Percentiles rank a stretch among this genome's conserved stretches.
Evolutionary conservation across 345 rosid species (phyloP).

Genomic region (Turritis glabra): DNA sequence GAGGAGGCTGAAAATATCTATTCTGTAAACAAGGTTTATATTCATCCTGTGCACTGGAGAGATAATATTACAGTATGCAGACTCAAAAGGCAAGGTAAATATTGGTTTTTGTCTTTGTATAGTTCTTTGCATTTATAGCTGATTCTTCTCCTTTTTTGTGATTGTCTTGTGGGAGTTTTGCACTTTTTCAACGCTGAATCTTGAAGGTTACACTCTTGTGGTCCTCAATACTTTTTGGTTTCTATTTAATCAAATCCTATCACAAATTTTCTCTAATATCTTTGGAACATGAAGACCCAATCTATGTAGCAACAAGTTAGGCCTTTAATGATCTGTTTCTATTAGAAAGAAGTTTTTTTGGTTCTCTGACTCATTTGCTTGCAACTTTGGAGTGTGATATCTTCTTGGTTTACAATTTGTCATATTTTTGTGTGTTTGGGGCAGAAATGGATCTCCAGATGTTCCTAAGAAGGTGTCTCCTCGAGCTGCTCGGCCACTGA

Average conservation of each 20-base stretch:
- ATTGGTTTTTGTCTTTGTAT: conserved; percentile 27
- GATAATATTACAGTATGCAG: conserved; percentile 64
- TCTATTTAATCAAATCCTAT: not conserved
- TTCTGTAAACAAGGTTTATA: conserved; percentile 37
- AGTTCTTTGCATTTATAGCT: conserved; percentile 33
- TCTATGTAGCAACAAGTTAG: not conserved
- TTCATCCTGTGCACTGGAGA: conserved; percentile 22
- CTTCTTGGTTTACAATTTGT: conserved; percentile 11
- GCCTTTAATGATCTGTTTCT: not conserved
- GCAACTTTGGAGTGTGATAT: conserved; percentile 12
- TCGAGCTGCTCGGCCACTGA: conserved; percentile 74
- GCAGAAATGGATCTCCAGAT: conserved; percentile 63
- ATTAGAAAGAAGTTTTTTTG: not conserved
- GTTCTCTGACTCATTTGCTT: conserved; percentile 20
- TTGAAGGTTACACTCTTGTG: conserved; percentile 33
- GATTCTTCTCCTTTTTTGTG: conserved; percentile 33
- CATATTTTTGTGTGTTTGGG: conserved; percentile 27
- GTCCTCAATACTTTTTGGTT: conserved; percentile 12
- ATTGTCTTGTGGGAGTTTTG: conserved; percentile 18
- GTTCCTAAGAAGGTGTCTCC: conserved; percentile 77
- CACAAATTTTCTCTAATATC: not conserved
- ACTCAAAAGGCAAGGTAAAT: conserved; percentile 83
- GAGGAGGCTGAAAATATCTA: conserved; percentile 31
- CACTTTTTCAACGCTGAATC: conserved; percentile 25
- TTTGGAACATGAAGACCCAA: not conserved